Evolutionary conservation across 1,284 basidiomycete species (phyloP).

Genomic region (Heimioporus retisporus): DNA sequence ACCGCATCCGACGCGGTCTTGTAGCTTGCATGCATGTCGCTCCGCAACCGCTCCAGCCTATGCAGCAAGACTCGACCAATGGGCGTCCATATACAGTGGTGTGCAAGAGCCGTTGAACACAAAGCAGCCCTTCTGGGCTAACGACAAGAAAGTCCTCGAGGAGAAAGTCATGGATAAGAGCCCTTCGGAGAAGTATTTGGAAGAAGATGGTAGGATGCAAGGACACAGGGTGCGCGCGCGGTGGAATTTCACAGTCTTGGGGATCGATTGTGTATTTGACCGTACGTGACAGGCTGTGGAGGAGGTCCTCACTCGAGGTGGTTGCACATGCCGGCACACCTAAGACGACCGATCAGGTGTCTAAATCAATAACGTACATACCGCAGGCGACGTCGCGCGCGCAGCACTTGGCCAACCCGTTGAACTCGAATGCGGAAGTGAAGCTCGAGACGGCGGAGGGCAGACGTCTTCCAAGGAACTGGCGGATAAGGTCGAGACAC

Average conservation of each 20-base stretch:
- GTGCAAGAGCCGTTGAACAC: constrained; percentile 71
- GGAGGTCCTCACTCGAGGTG: constrained; percentile 86
- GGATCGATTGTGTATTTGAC: constrained; percentile 16
- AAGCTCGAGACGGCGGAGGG: constrained; percentile 50
- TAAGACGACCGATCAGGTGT: constrained; percentile 66
- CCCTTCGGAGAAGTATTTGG: constrained; percentile 72
- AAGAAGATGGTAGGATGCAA: constrained; percentile 69
- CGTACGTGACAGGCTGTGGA: constrained; percentile 71
- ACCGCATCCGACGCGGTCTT: too few relatives aligned
- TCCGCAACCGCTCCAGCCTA: constrained; percentile 24
- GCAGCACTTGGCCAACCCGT: too few relatives aligned
- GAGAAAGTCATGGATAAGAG: constrained; percentile 82
- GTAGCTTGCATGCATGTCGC: too few relatives aligned
- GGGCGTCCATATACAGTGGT: constrained; percentile 63
- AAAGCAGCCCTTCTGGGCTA: constrained; percentile 44
- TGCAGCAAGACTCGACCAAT: constrained; percentile 67
- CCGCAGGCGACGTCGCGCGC: constrained; percentile 10
- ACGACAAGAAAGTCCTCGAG: constrained; percentile 46
- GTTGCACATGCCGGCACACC: constrained; percentile 86
- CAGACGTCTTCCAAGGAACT: constrained; percentile 52
- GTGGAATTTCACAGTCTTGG: constrained; percentile 71
- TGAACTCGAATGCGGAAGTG: too few relatives aligned
- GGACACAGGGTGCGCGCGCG: constrained; percentile 74
- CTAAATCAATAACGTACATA: constrained; percentile 73
- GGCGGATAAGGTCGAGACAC: constrained; percentile 13